Base-by-base conservation (phyloP, 2,329 filamentous ascomycete species). In the Cercospora janseana region DNA sequence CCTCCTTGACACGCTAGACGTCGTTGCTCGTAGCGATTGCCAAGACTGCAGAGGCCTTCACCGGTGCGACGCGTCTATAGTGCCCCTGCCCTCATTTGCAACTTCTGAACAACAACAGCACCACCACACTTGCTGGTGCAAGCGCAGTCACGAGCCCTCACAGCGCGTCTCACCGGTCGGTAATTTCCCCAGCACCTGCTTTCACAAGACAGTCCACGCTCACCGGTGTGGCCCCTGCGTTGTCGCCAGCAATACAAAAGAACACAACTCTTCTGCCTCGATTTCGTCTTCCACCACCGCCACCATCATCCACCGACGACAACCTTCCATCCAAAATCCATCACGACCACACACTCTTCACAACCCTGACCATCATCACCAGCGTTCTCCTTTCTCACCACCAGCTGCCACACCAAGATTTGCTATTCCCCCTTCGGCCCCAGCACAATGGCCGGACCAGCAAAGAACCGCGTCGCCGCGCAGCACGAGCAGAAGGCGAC, bases 361-460 rank as follows among this genome's bases (percentile, higher is more conserved):
- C 27, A 24, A 43, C 26, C 40, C 16, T 32, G 15, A 20, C 15
- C 13, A 23, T 32, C 42, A 13, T 29, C 43, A 55, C 28, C 13
- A n/a, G n/a, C n/a, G n/a, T n/a, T n/a, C n/a, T n/a, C n/a, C n/a
- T n/a, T n/a, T n/a, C n/a, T n/a, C n/a, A n/a, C n/a, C n/a, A n/a
- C n/a, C n/a, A n/a, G n/a, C n/a, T n/a, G n/a, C n/a, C n/a, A n/a
- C n/a, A n/a, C n/a, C n/a, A n/a, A n/a, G n/a, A n/a, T n/a, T n/a
- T n/a, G n/a, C n/a, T n/a, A n/a, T n/a, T n/a, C n/a, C n/a, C n/a
- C n/a, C n/a, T n/a, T n/a, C n/a, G n/a, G n/a, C n/a, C n/a, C n/a
- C n/a, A n/a, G n/a, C n/a, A n/a, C n/a, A n/a, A 59, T 59, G 56
- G 56, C 26, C 9, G 54, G 56, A 21, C 40, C 51, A 2, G 49